Evolutionary conservation across 2,329 filamentous ascomycete genomes (phyloP), one percentile per base, ranked within the genome.

Genomic region (Penicillium sclerotigenum): DNA sequence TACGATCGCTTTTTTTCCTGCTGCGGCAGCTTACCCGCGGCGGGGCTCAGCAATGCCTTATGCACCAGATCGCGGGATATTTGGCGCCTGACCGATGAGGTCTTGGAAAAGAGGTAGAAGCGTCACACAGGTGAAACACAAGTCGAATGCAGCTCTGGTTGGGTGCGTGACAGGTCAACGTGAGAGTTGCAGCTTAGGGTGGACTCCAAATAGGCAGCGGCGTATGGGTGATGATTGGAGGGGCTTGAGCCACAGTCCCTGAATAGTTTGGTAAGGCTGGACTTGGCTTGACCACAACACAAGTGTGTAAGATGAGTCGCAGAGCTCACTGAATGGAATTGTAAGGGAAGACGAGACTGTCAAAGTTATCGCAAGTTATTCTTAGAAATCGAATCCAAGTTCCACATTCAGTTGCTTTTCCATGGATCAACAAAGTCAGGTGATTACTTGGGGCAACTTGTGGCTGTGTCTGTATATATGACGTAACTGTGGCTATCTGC

Each of bases 41-140:
- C 59, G 64, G 64, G 64, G 64, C 59, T 62, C 53, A 63, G 59
- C 57, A 54, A 56, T 54, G 61, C 63, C 63, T 65, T 64, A 61
- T 65, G 63, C 57, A 63, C 55, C 52, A 57, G 57, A 42, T 61
- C 45, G 61, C 58, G 50, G 57, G 50, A 56, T 47, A 38, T 38
- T 46, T 58, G 56, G 55, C 64, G 54, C 59, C 62, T 67, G 64
- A 64, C 54, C 46, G 57, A 47, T 58, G 18, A 47, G 61, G 57
- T 59, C 52, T 55, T 56, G 40, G 20, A 43, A 45, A 41, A 57
- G n/a, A 38, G 40, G 36, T 16, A 24, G 33, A 59, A 53, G 57
- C 31, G 59, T 60, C 56, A 58, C 55, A 58, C 59, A 34, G 40
- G 52, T 62, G 57, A 28, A 41, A 63, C 57, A 51, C 41, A 26